phyloP scores from a whole-genome alignment of 768 basidiomycete species.

The Hygrocybe coccinea region DNA sequence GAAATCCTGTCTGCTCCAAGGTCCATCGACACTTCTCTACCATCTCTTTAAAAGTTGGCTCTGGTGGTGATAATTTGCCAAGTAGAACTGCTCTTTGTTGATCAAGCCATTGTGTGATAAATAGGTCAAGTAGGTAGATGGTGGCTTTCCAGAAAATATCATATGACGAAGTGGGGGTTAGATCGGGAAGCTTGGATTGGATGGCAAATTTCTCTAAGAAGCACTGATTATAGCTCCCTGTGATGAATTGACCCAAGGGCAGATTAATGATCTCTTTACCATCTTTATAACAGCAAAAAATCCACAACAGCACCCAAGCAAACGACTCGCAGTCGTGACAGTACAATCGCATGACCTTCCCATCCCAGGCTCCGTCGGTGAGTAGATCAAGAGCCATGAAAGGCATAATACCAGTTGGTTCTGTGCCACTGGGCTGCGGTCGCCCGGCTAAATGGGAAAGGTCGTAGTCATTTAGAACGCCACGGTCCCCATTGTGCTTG shows the following conservation, averaged over 20 bases:
- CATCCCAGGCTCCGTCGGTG: conserved; percentile 8
- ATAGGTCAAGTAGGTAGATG: not conserved
- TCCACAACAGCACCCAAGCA: conserved; percentile 24
- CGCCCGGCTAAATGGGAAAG: conserved; percentile 14
- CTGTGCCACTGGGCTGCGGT: conserved; percentile 3
- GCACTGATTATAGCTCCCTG: not conserved
- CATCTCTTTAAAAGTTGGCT: no score
- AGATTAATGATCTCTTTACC: not conserved
- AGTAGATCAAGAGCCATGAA: conserved; percentile 34
- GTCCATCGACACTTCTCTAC: no score
- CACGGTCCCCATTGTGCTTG: conserved; percentile 8
- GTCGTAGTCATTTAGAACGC: conserved; percentile 30
- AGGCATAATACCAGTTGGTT: conserved; percentile 24
- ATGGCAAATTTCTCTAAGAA: not conserved
- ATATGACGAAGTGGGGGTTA: not conserved
- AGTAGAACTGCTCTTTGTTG: not conserved
- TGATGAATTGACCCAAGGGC: not conserved
- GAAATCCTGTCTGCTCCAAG: no score
- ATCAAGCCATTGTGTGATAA: not conserved
- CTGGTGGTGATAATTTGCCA: not conserved
- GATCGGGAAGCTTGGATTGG: not conserved
- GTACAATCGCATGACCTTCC: conserved; percentile 19
- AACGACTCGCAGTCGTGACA: conserved; percentile 34
- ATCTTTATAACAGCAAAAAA: conserved; percentile 8
- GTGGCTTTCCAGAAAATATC: not conserved